Percentiles rank a stretch among this genome's conserved stretches.
Evolutionary conservation across 129 eudicot genomes (phyloP).

Genomic region (Lonicera japonica): DNA sequence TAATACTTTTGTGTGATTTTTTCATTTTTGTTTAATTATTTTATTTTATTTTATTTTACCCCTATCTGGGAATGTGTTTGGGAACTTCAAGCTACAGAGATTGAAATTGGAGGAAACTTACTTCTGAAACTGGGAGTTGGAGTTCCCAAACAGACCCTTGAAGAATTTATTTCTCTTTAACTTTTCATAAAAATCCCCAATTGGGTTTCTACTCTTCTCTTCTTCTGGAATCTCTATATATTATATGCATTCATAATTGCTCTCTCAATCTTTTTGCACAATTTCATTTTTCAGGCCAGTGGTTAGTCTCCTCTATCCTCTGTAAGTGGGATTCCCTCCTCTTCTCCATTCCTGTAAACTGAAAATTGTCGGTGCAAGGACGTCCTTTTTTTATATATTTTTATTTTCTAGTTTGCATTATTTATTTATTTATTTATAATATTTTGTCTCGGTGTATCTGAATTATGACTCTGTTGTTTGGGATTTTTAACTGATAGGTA

Average conservation of each 20-base stretch:
- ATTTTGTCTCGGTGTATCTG: background rate
- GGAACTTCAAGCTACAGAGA: no score
- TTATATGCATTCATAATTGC: background rate
- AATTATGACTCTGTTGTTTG: conserved; percentile 1
- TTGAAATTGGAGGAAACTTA: no score
- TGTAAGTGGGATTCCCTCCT: conserved; percentile 47
- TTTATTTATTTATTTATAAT: no score
- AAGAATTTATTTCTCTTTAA: no score
- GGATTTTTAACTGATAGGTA: conserved; percentile 49
- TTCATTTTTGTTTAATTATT: background rate
- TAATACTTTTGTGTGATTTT: background rate
- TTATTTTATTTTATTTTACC: background rate
- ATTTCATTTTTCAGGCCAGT: conserved; percentile 66
- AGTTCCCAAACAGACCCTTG: no score
- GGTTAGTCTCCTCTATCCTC: conserved; percentile 77
- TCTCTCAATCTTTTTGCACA: conserved; percentile 19
- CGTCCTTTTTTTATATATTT: no score
- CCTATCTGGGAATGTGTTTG: no score
- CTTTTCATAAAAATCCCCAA: background rate
- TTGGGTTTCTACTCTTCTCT: background rate
- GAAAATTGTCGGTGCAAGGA: no score
- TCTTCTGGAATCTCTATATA: background rate
- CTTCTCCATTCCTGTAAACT: no score
- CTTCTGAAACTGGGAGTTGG: no score
- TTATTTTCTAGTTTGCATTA: no score